Base-by-base conservation (phyloP, 805 yeast species). In the Ascoidea tarda region DNA sequence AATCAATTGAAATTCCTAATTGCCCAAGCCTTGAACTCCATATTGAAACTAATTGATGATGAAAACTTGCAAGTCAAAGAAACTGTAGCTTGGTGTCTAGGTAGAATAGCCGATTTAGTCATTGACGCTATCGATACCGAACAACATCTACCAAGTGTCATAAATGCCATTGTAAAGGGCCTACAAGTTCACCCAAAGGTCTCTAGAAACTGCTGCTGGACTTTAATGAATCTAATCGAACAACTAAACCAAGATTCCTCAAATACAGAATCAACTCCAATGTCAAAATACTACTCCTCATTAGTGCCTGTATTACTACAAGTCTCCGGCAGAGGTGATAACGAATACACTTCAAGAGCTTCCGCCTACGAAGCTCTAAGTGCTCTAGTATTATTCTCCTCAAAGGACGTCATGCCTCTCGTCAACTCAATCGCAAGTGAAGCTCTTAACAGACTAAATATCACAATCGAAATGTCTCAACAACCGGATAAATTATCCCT, bases 11-110 rank as follows among this genome's bases (percentile, higher is more conserved):
- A 78, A 50, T 68, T 69, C 6, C 75, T 89, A 51, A 83, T 91
- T 56, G 79, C 76, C 42, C 91, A 87, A 71, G 97, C 98, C 2
- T 72, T 93, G 57, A 78, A 77, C 42, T 88, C 96, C 21, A 84
- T 93, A 53, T 72, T 90, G 53, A 65, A 66, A 14, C 74, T 91
- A 64, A 87, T 90, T 70, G 72, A 69, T 46, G 98, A 93, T 67
- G 77, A 79, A 33, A 71, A 76, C 44, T 72, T 88, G 58, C 96
- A 88, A 63, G 99, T 93, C 32, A 85, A 87, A 65, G 99, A 93
- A 64, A 90, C 99, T 1, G 96, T 89, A 42, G 95, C 98, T 4
- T 93, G 99, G 99, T 91, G 98, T 70, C 73, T 93, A 55, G 99
- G 99, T 54, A 81, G 96, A 68, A 87, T 93, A 60, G 95, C 97